A percentile compares a stretch with the other conserved stretches of the same genome.
Evolutionary conservation across 2,329 filamentous ascomycete genomes (phyloP).

Genomic region (Aspergillus ibericus): DNA sequence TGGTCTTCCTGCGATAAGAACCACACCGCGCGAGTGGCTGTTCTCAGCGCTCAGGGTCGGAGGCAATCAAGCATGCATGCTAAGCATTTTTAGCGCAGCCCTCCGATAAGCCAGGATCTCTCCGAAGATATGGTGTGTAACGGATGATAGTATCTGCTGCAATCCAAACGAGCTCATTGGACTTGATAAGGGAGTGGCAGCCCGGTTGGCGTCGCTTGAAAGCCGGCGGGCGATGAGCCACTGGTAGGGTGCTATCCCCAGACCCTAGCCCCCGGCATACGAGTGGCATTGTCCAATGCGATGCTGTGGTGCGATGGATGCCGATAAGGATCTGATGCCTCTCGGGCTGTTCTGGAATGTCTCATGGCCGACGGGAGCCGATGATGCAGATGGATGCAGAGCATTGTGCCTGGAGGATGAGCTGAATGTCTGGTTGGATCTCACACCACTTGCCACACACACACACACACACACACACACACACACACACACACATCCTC

Average conservation of each 20-base stretch:
- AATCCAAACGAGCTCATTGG: background rate
- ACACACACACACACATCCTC: too few species aligned
- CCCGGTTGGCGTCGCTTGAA: background rate
- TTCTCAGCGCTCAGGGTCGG: background rate
- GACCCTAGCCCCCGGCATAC: background rate
- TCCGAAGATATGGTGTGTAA: background rate
- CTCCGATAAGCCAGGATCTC: background rate
- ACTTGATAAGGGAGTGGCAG: background rate
- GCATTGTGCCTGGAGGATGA: too few species aligned
- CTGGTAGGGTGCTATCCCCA: background rate
- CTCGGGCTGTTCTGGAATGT: background rate
- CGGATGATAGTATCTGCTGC: background rate
- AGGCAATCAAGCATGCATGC: background rate
- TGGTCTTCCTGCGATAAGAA: background rate
- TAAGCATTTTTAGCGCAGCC: constrained; percentile 1
- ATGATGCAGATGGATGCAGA: background rate
- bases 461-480: too few species aligned
- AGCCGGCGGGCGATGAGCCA: background rate
- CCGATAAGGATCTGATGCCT: background rate
- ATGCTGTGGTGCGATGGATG: background rate
- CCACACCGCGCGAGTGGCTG: background rate
- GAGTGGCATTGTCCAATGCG: background rate
- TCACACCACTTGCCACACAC: too few species aligned
- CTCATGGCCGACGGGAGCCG: background rate
- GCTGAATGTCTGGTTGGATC: too few species aligned